Conservation (phyloP, 2,329 filamentous ascomycete species). For the Phyllosticta citribraziliensis region DNA sequence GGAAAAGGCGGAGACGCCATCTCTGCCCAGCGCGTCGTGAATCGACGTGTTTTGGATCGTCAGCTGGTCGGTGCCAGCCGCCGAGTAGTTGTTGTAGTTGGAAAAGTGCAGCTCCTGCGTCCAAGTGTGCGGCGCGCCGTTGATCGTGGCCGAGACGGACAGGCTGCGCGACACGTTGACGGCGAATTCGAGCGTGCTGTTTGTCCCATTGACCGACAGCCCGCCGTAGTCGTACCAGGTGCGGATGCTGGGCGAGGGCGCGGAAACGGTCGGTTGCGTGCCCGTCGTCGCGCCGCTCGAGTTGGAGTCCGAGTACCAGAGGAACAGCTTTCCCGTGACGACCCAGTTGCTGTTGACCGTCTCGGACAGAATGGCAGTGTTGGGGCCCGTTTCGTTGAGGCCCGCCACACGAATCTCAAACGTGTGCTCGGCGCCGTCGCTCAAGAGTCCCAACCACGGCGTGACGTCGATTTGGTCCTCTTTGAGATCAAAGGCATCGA, state of each 20-base stretch:
- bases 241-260: slow-evolving; percentile 37
- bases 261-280: slow-evolving; percentile 21
- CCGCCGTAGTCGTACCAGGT: slow-evolving; percentile 40
- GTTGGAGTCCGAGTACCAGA: slow-evolving; percentile 52
- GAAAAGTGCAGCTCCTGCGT: slow-evolving; percentile 47
- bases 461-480: slow-evolving; percentile 79
- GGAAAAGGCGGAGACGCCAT: slow-evolving; percentile 23
- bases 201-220: slow-evolving; percentile 41
- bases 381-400: slow-evolving; percentile 45
- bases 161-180: slow-evolving; percentile 48
- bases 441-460: slow-evolving; percentile 61
- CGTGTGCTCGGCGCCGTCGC: slow-evolving; percentile 53
- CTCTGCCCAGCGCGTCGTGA: slow-evolving; percentile 23
- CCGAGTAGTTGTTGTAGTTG: slow-evolving; percentile 46
- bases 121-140: slow-evolving; percentile 47
- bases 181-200: slow-evolving; percentile 50
- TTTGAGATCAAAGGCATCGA: slow-evolving; percentile 67
- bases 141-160: slow-evolving; percentile 43
- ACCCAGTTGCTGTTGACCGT: slow-evolving; percentile 61
- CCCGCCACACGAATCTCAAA: slow-evolving; percentile 61
- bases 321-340: slow-evolving; percentile 68
- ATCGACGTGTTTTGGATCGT: slow-evolving; percentile 45
- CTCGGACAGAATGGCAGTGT: slow-evolving; percentile 32
- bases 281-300: slow-evolving; percentile 41
- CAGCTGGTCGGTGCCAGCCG: slow-evolving; percentile 45